phyloP scores from a whole-genome alignment of 202 grass and related monocot species.

The Zoysia matrella region DNA sequence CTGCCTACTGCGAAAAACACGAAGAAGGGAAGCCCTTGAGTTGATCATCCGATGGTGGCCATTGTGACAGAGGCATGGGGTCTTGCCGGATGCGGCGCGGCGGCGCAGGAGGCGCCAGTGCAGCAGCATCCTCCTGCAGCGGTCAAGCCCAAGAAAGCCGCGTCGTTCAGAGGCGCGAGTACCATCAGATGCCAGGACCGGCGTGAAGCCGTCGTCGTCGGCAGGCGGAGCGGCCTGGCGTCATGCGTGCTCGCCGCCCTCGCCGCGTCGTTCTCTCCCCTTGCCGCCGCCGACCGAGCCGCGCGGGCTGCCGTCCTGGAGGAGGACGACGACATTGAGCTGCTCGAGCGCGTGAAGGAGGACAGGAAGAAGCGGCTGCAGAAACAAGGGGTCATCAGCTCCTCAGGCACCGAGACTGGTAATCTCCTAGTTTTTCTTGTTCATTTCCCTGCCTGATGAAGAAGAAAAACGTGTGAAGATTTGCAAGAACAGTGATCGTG shows the following conservation, averaged over 20 bases:
- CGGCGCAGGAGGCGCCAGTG: no score
- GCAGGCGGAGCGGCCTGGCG: slow-evolving; percentile 51
- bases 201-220: slow-evolving; percentile 25
- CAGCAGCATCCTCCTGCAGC: no score
- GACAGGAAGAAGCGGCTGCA: slow-evolving; percentile 85
- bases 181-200: slow-evolving; percentile 14
- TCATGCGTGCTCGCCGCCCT: slow-evolving; percentile 51
- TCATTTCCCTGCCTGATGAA: not conserved
- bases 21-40: not conserved
- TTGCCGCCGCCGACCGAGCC: no score
- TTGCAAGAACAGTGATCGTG: not conserved
- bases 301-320: no score
- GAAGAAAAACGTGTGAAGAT: not conserved
- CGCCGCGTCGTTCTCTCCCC: no score
- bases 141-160: slow-evolving; percentile 37
- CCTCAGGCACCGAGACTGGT: not conserved
- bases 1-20: not conserved
- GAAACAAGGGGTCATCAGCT: slow-evolving; percentile 79
- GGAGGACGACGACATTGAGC: slow-evolving; percentile 81
- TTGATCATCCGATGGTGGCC: slow-evolving; percentile 51
- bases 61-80: slow-evolving; percentile 56
- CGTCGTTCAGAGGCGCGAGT: slow-evolving; percentile 15
- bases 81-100: no score
- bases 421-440: not conserved
- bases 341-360: slow-evolving; percentile 82